Evolutionary conservation across 2,329 filamentous ascomycete species (phyloP), one percentile per base, ranked within the genome.

Genomic region (Diaporthe sp.): DNA sequence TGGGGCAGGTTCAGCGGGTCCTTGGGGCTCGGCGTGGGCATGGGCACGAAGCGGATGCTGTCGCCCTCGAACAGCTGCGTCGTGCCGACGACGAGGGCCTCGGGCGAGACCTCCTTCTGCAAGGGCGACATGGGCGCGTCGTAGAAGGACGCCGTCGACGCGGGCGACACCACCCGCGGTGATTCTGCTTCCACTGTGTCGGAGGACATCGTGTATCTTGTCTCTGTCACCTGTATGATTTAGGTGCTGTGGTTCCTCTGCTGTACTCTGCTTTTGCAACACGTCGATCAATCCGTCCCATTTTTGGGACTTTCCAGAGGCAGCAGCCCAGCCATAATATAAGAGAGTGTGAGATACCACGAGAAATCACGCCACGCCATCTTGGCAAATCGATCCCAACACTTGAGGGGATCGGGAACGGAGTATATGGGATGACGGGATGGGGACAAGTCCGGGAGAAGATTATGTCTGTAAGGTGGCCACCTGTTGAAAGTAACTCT

Each of bases 11-110:
- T 77, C 17, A 77, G 70, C 4, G 71, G 74, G 61, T 76, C 81
- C 75, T 82, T 82, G 13, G 81, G 81, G 72, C 82, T 81, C 39
- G 81, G 80, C 10, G 81, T 81, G 13, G 81, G 81, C 79, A 79
- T 81, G n/a, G 80, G 80, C 20, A 81, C 73, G 74, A 73, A 80
- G 63, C 77, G 79, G 25, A 79, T 78, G 60, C 75, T 65, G 55
- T 60, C 68, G 51, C 74, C 74, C 51, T 79, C 75, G 68, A 79
- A 81, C 60, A 81, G 73, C 75, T 79, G 78, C 37, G 78, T 78
- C 28, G 80, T 80, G 42, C 80, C 80, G 42, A 81, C 77, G 42
- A 81, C 79, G 71, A 79, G 73, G 73, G 76, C 77, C 20, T 60
- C 57, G 31, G 57, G 31, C 9, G 57, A 60, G 20, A 60, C 57